Conservation (phyloP, 495 filamentous ascomycete species). For the Stereocaulon alpinum region DNA sequence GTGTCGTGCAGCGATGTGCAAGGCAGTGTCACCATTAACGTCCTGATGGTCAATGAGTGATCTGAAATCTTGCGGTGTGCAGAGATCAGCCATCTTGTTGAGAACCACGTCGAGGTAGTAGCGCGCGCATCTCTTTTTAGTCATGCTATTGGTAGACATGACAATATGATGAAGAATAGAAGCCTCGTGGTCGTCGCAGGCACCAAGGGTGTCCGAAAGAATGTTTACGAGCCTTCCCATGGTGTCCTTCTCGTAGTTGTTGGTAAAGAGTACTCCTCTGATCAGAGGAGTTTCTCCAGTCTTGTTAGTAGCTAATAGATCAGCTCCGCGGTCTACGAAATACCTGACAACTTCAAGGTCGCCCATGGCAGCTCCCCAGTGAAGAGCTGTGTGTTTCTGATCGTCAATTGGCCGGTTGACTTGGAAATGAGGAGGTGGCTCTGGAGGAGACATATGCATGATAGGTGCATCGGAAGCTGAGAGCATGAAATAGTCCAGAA, state of each 20-base stretch:
- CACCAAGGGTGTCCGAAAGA: conserved; percentile 63
- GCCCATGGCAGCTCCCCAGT: conserved; percentile 98
- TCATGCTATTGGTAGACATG: conserved; percentile 64
- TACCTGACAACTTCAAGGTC: conserved; percentile 84
- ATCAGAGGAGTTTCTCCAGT: conserved; percentile 91
- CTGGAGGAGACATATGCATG: conserved; percentile 51
- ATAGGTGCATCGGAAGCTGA: conserved; percentile 59
- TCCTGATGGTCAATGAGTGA: conserved; percentile 64
- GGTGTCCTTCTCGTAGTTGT: conserved; percentile 82
- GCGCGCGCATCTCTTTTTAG: conserved; percentile 70
- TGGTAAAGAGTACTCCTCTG: conserved; percentile 89
- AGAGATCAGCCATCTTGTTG: conserved; percentile 63
- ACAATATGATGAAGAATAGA: conserved; percentile 92
- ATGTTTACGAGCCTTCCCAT: conserved; percentile 74
- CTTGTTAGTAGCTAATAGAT: conserved; percentile 53
- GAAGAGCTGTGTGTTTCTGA: conserved; percentile 77
- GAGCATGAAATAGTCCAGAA: conserved; percentile 90
- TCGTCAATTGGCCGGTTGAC: conserved; percentile 83
- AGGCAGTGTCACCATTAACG: conserved; percentile 74
- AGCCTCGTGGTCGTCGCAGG: conserved; percentile 61
- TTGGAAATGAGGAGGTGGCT: conserved; percentile 72
- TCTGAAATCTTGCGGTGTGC: conserved; percentile 57
- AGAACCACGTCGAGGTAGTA: conserved; percentile 92
- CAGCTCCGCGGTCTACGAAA: conserved; percentile 65
- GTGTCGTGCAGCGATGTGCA: conserved; percentile 70